These are phyloP conservation scores for Lindgomyces ingoldianus DNA, from an alignment of 495 filamentous ascomycete species.

Conservation along the genomic window DNA sequence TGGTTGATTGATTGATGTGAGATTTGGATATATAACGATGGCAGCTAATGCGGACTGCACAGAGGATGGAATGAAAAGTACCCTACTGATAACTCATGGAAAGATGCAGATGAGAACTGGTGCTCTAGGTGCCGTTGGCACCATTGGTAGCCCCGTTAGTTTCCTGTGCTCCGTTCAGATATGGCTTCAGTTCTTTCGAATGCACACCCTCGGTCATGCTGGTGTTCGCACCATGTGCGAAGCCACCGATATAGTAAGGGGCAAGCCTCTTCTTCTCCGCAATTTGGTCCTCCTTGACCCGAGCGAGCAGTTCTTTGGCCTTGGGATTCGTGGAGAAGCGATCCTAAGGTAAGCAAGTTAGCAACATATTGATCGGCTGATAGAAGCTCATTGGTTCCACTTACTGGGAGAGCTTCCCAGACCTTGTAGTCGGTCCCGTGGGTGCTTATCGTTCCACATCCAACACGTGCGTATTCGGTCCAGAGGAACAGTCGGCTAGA, in stretches of 20 bases:
- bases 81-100: background rate
- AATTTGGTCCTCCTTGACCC: conserved; percentile 31
- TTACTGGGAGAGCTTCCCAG: conserved; percentile 48
- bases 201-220: conserved; percentile 33
- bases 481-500: conserved; percentile 49
- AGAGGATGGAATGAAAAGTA: background rate
- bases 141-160: conserved; percentile 13
- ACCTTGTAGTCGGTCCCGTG: conserved; percentile 49
- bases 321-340: conserved; percentile 33
- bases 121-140: background rate
- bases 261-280: conserved; percentile 31
- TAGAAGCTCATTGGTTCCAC: background rate
- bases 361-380: background rate
- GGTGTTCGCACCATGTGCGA: conserved; percentile 29
- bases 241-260: conserved; percentile 34
- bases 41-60: background rate
- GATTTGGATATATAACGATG: conserved; percentile 15
- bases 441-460: conserved; percentile 44
- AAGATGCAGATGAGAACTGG: background rate
- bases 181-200: conserved; percentile 30
- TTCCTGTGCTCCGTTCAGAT: conserved; percentile 19
- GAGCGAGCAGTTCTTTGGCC: conserved; percentile 28
- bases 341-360: conserved; percentile 13
- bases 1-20: background rate
- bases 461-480: conserved; percentile 47